Conservation (phyloP, 257 asterid genomes). For the Lantana camara region DNA sequence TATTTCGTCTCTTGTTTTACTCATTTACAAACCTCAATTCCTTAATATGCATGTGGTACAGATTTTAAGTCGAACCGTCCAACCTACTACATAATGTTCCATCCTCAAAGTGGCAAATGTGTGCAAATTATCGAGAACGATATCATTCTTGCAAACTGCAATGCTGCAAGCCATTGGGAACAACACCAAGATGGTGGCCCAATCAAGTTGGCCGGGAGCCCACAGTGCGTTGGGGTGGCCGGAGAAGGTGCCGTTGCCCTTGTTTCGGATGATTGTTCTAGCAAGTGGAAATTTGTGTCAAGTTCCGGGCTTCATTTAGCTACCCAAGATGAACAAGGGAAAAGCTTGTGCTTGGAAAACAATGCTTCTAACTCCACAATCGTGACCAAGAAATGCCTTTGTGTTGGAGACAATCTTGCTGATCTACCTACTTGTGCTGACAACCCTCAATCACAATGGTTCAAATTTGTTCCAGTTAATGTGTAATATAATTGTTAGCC, state of each 20-base stretch:
- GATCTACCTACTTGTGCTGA: slow-evolving; percentile 44
- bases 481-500: too few relatives aligned
- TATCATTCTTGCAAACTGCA: slow-evolving; percentile 37
- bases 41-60: slow-evolving; percentile 31
- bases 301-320: slow-evolving; percentile 54
- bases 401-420: slow-evolving; percentile 38
- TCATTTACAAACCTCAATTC: too few relatives aligned
- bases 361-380: slow-evolving; percentile 31
- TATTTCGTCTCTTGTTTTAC: too few relatives aligned
- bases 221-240: slow-evolving; percentile 39
- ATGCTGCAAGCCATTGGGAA: slow-evolving; percentile 38
- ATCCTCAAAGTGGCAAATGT: slow-evolving; percentile 65
- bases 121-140: slow-evolving; percentile 14
- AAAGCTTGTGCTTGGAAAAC: slow-evolving; percentile 57
- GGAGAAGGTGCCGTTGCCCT: slow-evolving; percentile 37
- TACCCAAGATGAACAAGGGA: slow-evolving; percentile 39
- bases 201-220: slow-evolving; percentile 37
- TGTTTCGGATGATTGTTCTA: slow-evolving; percentile 45
- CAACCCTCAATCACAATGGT: slow-evolving; percentile 74
- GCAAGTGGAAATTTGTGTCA: slow-evolving; percentile 49
- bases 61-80: slow-evolving; percentile 39
- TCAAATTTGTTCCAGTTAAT: slow-evolving; percentile 55
- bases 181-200: slow-evolving; percentile 37
- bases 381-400: slow-evolving; percentile 55
- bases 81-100: slow-evolving; percentile 43